A percentile compares a stretch with the other conserved stretches of the same genome.
phyloP scores from a whole-genome alignment of 257 asterid genomes.

The Plantago elongata region DNA sequence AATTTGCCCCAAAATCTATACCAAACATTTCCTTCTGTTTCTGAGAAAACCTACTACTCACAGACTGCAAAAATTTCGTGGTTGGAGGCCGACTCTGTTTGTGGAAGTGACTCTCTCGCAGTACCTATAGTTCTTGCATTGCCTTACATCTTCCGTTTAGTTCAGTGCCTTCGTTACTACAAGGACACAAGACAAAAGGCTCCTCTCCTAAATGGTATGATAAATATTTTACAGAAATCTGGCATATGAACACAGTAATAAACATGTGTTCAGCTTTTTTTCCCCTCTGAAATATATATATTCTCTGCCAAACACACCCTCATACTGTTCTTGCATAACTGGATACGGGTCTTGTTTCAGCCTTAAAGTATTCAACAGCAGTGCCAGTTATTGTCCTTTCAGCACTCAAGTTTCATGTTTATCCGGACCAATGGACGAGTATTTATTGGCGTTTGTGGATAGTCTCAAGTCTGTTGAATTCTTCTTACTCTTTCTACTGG shows the following conservation, averaged over 20 bases:
- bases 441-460: constrained; percentile 90
- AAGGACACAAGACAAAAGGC: constrained; percentile 84
- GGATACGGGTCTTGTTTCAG: constrained; percentile 50
- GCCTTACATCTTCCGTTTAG: constrained; percentile 88
- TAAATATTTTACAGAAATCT: not conserved
- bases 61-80: constrained; percentile 99
- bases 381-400: constrained; percentile 91
- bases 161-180: constrained; percentile 95
- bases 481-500: constrained; percentile 95
- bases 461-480: constrained; percentile 75
- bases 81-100: constrained; percentile 98
- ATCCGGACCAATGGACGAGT: constrained; percentile 70
- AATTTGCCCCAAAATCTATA: constrained; percentile 9
- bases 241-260: too few species aligned
- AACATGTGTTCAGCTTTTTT: too few species aligned
- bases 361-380: constrained; percentile 92
- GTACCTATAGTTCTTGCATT: constrained; percentile 84
- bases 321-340: constrained; percentile 21
- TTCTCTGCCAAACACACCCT: too few species aligned
- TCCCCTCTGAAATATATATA: too few species aligned
- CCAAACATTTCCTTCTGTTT: constrained; percentile 22
- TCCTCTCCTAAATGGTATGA: constrained; percentile 76
- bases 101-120: constrained; percentile 96
- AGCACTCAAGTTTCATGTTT: constrained; percentile 89
- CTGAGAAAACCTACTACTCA: constrained; percentile 27